Conservation (phyloP, 192 early-diverging fungal species). For the Coemansia sp. region DNA sequence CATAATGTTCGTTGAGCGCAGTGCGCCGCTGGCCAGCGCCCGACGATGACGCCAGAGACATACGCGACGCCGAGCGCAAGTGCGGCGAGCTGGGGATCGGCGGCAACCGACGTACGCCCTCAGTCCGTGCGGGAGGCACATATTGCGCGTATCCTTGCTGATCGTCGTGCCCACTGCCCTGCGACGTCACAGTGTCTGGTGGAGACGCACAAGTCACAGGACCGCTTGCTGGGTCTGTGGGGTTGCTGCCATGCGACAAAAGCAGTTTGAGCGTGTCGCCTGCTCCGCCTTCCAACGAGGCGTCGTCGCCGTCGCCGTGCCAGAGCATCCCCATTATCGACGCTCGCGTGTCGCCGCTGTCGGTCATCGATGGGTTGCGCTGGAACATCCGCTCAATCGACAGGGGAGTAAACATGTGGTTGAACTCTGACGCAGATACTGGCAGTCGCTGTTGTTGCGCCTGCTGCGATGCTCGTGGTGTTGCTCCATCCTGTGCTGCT, state of each 20-base stretch:
- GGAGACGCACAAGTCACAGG: slow-evolving; percentile 19
- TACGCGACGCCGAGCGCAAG: slow-evolving; percentile 32
- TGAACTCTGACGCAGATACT: slow-evolving; percentile 36
- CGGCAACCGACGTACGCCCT: slow-evolving; percentile 21
- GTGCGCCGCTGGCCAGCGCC: slow-evolving; percentile 8
- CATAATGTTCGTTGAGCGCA: background rate
- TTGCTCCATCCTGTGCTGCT: slow-evolving; percentile 12
- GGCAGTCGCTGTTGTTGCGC: slow-evolving; percentile 21
- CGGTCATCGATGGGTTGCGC: slow-evolving; percentile 9
- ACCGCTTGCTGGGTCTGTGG: slow-evolving; percentile 3
- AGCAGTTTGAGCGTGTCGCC: slow-evolving; percentile 47
- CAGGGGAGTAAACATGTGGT: slow-evolving; percentile 55
- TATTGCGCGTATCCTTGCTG: background rate
- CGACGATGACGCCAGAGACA: slow-evolving; percentile 27
- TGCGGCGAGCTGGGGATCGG: slow-evolving; percentile 38
- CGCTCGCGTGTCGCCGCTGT: slow-evolving; percentile 15
- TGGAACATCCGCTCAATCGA: slow-evolving; percentile 48
- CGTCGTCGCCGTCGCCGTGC: slow-evolving; percentile 23
- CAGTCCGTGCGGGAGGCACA: slow-evolving; percentile 6
- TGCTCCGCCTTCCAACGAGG: slow-evolving; percentile 29
- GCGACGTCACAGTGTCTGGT: slow-evolving; percentile 32
- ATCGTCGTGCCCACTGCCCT: slow-evolving; percentile 21
- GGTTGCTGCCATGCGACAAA: slow-evolving; percentile 47
- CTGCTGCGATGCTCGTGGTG: background rate
- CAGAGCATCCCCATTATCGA: slow-evolving; percentile 44